phyloP scores from a whole-genome alignment of 2,329 filamentous ascomycete genomes.

The Fusarium neocosmosporiellum region DNA sequence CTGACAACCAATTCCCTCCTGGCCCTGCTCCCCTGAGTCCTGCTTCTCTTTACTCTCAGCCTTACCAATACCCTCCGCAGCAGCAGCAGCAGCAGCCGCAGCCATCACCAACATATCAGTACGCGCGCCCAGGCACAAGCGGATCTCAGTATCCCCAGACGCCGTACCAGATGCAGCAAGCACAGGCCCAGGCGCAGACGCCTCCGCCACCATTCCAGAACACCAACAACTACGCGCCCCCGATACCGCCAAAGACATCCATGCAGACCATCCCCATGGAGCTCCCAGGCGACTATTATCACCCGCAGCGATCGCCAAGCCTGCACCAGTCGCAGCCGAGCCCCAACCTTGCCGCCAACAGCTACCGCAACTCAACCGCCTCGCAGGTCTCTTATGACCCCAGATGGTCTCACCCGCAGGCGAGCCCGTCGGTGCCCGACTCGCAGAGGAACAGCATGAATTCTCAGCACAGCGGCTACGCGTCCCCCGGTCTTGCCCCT shows the following conservation, averaged over 20 bases:
- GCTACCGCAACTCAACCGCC: slow-evolving; percentile 40
- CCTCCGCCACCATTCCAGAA: slow-evolving; percentile 31
- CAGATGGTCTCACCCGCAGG: slow-evolving; percentile 56
- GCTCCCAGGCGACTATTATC: slow-evolving; percentile 62
- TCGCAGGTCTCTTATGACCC: slow-evolving; percentile 42
- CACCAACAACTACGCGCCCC: slow-evolving; percentile 34
- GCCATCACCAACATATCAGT: slow-evolving; percentile 41
- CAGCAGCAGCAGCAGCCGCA: slow-evolving; percentile 29
- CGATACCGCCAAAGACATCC: slow-evolving; percentile 39
- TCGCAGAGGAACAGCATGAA: slow-evolving; percentile 41
- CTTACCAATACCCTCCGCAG: slow-evolving; percentile 27
- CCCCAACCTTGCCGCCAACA: slow-evolving; percentile 20
- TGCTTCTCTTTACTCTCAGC: slow-evolving; percentile 40
- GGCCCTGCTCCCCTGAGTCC: slow-evolving; percentile 18
- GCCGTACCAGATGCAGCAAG: slow-evolving; percentile 35
- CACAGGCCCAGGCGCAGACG: slow-evolving; percentile 31
- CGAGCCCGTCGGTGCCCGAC: slow-evolving; percentile 35
- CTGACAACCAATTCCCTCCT: slow-evolving; percentile 5
- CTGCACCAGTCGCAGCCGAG: slow-evolving; percentile 39
- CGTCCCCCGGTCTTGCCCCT: slow-evolving; percentile 54
- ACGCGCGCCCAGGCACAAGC: slow-evolving; percentile 24
- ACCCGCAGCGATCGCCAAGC: slow-evolving; percentile 52
- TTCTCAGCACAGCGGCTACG: slow-evolving; percentile 45
- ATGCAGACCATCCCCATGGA: slow-evolving; percentile 51
- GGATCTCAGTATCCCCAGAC: slow-evolving; percentile 32